Evolutionary conservation across 495 filamentous ascomycete species (phyloP).

Genomic region (Penicillium samsonianum): DNA sequence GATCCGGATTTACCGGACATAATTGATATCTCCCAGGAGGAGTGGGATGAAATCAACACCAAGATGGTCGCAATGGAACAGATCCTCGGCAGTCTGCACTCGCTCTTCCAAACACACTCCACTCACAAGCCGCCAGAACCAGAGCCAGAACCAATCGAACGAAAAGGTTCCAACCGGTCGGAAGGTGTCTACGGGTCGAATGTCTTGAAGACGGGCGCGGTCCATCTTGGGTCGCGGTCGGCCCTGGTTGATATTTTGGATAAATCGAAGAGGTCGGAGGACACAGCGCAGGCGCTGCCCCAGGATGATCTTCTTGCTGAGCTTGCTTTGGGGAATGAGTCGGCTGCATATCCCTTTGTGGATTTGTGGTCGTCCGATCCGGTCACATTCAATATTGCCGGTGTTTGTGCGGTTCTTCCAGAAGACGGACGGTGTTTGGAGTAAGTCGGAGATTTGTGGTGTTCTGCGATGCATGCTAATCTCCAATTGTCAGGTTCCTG

Average conservation of each 20-base stretch:
- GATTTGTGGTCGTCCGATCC: conserved; percentile 66
- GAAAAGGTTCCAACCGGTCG: conserved; percentile 26
- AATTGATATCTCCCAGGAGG: conserved; percentile 41
- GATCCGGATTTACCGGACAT: conserved; percentile 33
- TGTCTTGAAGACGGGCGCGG: conserved; percentile 43
- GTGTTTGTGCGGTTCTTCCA: conserved; percentile 68
- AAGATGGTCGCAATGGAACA: conserved; percentile 51
- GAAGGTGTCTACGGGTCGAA: conserved; percentile 54
- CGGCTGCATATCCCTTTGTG: conserved; percentile 75
- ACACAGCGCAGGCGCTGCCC: conserved; percentile 57
- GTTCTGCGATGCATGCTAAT: not conserved
- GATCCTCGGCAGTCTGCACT: conserved; percentile 40
- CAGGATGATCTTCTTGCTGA: conserved; percentile 78
- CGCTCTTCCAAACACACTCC: conserved; percentile 38
- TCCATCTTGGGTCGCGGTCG: conserved; percentile 60
- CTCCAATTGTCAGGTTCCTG: conserved; percentile 55
- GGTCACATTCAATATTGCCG: conserved; percentile 67
- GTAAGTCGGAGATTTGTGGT: conserved; percentile 36
- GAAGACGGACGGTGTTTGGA: conserved; percentile 60
- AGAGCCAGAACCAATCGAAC: conserved; percentile 9
- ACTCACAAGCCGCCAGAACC: conserved; percentile 20
- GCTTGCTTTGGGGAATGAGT: conserved; percentile 77
- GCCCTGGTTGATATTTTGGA: conserved; percentile 54
- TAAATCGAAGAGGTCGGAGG: conserved; percentile 40
- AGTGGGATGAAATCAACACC: conserved; percentile 50